Evolutionary conservation across 2,329 filamentous ascomycete genomes (phyloP).

Genomic region (Alternaria arborescens): DNA sequence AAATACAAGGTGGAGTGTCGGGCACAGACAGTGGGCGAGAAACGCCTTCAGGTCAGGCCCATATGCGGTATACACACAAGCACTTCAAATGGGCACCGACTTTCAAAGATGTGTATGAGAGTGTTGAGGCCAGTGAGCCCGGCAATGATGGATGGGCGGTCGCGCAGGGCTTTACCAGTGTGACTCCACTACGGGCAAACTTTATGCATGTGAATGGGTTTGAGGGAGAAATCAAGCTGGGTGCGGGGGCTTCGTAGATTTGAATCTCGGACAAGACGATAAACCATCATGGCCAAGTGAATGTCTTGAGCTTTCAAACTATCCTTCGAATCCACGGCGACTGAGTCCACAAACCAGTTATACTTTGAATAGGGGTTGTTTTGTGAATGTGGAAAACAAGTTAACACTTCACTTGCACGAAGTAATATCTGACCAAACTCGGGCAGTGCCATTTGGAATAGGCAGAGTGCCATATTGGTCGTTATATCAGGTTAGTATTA

Average conservation of each 20-base stretch:
- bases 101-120: conserved; percentile 86
- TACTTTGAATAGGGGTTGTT: no score
- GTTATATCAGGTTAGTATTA: not conserved
- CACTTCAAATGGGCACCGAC: conserved; percentile 95
- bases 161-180: conserved; percentile 84
- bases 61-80: conserved; percentile 72
- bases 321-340: no score
- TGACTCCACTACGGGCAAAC: conserved; percentile 90
- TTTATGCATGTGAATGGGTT: conserved; percentile 72
- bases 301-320: not conserved
- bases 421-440: no score
- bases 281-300: not conserved
- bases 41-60: conserved; percentile 40
- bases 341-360: no score
- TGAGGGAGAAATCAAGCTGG: conserved; percentile 44
- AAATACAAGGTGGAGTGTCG: conserved; percentile 24
- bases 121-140: conserved; percentile 78
- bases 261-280: no score
- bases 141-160: conserved; percentile 96
- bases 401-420: no score
- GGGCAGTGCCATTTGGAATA: not conserved
- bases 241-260: conserved; percentile 11
- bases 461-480: not conserved
- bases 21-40: conserved; percentile 41
- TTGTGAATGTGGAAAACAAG: no score